Percentiles rank a stretch among this genome's conserved stretches.
phyloP scores from a whole-genome alignment of 2,329 filamentous ascomycete genomes.

The Alternaria sp. region DNA sequence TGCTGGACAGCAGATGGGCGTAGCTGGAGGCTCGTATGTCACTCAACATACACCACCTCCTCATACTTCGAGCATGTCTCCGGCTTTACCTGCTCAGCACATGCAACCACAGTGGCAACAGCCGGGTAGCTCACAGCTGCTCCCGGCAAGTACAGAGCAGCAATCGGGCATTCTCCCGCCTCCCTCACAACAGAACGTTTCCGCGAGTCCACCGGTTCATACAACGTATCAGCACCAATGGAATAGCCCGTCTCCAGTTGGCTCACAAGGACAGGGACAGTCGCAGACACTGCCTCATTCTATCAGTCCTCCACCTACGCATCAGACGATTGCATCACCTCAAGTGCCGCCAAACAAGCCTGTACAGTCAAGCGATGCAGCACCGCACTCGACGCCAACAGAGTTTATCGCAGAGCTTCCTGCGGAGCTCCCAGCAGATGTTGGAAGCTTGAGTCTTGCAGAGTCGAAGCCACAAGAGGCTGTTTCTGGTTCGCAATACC shows the following conservation, averaged over 20 bases:
- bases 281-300: constrained; percentile 18
- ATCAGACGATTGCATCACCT: constrained; percentile 18
- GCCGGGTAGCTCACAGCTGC: constrained; percentile 6
- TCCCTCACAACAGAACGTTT: constrained; percentile 22
- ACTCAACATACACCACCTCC: constrained; percentile 18
- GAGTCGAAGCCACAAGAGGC: constrained; percentile 25
- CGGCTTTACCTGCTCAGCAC: constrained; percentile 17
- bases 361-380: constrained; percentile 9
- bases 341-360: constrained; percentile 17
- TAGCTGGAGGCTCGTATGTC: constrained; percentile 27
- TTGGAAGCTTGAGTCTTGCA: constrained; percentile 35
- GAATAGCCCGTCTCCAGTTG: constrained; percentile 26
- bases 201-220: constrained; percentile 21
- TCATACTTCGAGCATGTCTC: constrained; percentile 19
- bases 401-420: constrained; percentile 48
- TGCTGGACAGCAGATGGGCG: constrained; percentile 38
- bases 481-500: constrained; percentile 29
- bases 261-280: constrained; percentile 11
- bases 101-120: constrained; percentile 19
- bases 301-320: constrained; percentile 31
- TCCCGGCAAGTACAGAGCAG: constrained; percentile 12
- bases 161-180: constrained; percentile 15
- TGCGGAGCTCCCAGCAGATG: constrained; percentile 45
- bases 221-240: constrained; percentile 38
- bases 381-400: constrained; percentile 15